Percentiles rank a stretch among this genome's conserved stretches.
phyloP scores from a whole-genome alignment of 345 rosid genomes.

The Clausena lansium region DNA sequence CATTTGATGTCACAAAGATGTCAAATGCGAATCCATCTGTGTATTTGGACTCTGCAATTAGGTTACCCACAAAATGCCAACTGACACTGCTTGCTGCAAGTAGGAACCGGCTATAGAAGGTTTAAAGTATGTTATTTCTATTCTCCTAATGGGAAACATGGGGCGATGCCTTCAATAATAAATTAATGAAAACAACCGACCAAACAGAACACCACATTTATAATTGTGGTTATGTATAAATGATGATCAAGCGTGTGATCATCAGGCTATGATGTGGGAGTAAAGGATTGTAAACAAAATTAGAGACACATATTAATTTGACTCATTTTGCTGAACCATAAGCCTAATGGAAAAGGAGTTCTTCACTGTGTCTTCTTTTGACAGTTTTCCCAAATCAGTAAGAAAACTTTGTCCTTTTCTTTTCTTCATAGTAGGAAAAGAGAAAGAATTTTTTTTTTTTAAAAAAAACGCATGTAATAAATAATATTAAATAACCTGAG shows the following conservation, averaged over 20 bases:
- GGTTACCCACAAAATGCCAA: background rate
- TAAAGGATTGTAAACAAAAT: background rate
- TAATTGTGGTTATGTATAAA: background rate
- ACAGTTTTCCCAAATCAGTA: background rate
- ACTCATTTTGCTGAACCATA: background rate
- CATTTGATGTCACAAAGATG: background rate
- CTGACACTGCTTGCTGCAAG: background rate
- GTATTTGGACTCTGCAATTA: background rate
- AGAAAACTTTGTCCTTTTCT: constrained; percentile 17
- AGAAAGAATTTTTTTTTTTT: background rate
- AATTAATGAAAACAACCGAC: background rate
- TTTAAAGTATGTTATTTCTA: background rate
- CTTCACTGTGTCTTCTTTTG: background rate
- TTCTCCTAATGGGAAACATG: background rate
- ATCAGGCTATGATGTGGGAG: background rate
- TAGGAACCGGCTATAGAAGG: background rate
- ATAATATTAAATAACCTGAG: background rate
- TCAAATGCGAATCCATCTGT: background rate
- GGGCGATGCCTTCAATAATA: background rate
- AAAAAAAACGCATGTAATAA: constrained; percentile 28
- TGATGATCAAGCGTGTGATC: background rate
- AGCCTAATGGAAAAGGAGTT: background rate
- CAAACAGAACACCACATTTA: background rate
- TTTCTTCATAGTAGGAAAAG: constrained; percentile 32
- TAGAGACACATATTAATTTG: background rate